Base-by-base conservation (phyloP, 106 monocot genomes). In the Gastrodia elata region DNA sequence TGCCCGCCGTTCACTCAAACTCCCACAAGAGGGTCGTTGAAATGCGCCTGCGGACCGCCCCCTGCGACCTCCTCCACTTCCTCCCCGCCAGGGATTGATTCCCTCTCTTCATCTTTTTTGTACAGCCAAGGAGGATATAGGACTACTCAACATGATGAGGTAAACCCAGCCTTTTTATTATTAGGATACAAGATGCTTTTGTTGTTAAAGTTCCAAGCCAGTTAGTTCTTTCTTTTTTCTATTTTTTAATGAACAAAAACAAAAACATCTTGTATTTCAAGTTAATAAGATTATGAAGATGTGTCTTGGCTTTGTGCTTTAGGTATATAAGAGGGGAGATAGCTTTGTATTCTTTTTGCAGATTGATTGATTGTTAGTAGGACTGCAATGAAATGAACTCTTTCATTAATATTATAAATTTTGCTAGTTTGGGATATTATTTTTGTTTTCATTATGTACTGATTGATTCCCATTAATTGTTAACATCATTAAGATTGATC, bases 261-360 rank as follows among this genome's bases (percentile, higher is more conserved):
- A 28, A 28, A 61, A 61, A 30, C 0, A 32, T 30, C 11, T 30
- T 28, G 30, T 61, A 61, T 52, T 52, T 52, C 48, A 11, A 61
- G 8, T 61, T 61, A 28, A 61, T 26, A 32, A 27, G 59, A 7
- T 26, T 59, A 24, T 59, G 8, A 28, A 28, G 11, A 32, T 59
- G n/a, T 10, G 0, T 3, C 30, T 1, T 11, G 61, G 61, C 13
- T 58, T 27, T 27, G 5, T 5, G 4, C 22, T 3, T 58, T 27
- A 4, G 4, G 4, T 58, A 22, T n/a, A 26, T 57, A 57, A 6
- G 5, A 22, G 22, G n/a, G 9, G 24, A 22, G 1, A 58, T 10
- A 61, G 61, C 61, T 61, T 57, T 61, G 61, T 61, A 61, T 61
- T 61, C 61, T 61, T 61, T 61, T 61, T 61, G 61, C 61, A 61